These are phyloP conservation scores for Kewa caespitosa DNA, from an alignment of 179 eudicot genomes.

Conservation along the genomic window DNA sequence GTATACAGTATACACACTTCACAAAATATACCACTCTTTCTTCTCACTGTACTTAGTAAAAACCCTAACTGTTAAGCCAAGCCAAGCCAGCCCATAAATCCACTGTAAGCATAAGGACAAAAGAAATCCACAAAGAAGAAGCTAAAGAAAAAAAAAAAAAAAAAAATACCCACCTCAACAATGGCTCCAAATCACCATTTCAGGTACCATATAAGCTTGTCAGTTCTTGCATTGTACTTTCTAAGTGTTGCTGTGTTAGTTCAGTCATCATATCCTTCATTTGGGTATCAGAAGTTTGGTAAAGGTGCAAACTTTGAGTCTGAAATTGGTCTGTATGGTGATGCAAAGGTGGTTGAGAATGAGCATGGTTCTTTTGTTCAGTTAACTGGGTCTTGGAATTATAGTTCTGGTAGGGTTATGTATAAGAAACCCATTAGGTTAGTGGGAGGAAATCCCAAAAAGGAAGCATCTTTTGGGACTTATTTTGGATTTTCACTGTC, in stretches of 20 bases:
- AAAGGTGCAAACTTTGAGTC: conserved; percentile 46
- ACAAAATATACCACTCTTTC: conserved; percentile 20
- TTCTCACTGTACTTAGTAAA: conserved; percentile 5
- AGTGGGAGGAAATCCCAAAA: conserved; percentile 34
- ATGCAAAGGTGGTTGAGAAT: conserved; percentile 45
- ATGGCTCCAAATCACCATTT: conserved; percentile 38
- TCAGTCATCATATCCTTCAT: conserved; percentile 36
- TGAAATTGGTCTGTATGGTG: conserved; percentile 51
- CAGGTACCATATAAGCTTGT: conserved; percentile 34
- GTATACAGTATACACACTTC: conserved; percentile 1
- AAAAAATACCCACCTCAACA: neutral
- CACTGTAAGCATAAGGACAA: neutral
- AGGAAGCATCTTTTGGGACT: conserved; percentile 55
- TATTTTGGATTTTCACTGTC: conserved; percentile 62
- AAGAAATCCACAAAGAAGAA: conserved; percentile 5
- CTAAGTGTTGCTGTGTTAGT: conserved; percentile 17
- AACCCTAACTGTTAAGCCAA: conserved; percentile 1
- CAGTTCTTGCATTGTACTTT: conserved; percentile 28
- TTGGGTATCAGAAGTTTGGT: conserved; percentile 50
- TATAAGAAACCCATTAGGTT: conserved; percentile 60
- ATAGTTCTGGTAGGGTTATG: conserved; percentile 56
- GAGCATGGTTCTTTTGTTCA: conserved; percentile 42
- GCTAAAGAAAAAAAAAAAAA: neutral
- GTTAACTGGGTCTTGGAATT: conserved; percentile 44
- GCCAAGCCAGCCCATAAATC: neutral